These are phyloP conservation scores for Conticribra guillardii DNA, from an alignment of 108 stramenopile species.

Conservation along the genomic window DNA sequence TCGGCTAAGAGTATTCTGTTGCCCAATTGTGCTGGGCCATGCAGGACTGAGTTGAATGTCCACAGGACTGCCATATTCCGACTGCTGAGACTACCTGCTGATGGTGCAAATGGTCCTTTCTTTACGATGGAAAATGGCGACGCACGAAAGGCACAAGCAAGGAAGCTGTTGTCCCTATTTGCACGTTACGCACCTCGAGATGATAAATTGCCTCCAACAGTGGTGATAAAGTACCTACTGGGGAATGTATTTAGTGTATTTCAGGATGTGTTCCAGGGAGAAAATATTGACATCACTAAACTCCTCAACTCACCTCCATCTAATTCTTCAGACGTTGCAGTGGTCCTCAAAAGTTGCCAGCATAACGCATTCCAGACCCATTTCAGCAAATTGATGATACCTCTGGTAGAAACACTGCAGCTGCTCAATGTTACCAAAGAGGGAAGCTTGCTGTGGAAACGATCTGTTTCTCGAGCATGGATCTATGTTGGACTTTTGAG, in stretches of 20 bases:
- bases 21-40: conserved; percentile 46
- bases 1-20: conserved; percentile 19
- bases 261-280: conserved; percentile 18
- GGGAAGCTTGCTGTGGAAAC: conserved; percentile 29
- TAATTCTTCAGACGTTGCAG: conserved; percentile 11
- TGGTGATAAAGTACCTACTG: conserved; percentile 41
- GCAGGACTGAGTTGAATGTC: conserved; percentile 31
- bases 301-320: conserved; percentile 19
- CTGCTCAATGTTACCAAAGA: conserved; percentile 33
- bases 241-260: conserved; percentile 33
- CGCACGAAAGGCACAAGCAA: conserved; percentile 63
- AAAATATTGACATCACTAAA: conserved; percentile 6
- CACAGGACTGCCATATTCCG: conserved; percentile 38
- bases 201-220: conserved; percentile 3
- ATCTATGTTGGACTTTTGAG: conserved; percentile 79
- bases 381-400: conserved; percentile 38
- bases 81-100: conserved; percentile 35
- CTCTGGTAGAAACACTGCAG: conserved; percentile 51
- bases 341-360: conserved; percentile 25
- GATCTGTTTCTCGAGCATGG: conserved; percentile 55
- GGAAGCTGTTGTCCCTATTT: conserved; percentile 49
- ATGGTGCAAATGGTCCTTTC: conserved; percentile 25
- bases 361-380: conserved; percentile 27
- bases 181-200: conserved; percentile 12
- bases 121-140: conserved; percentile 79